Base-by-base conservation (phyloP, 306 rosid genomes). In the Prunus fruticosa region DNA sequence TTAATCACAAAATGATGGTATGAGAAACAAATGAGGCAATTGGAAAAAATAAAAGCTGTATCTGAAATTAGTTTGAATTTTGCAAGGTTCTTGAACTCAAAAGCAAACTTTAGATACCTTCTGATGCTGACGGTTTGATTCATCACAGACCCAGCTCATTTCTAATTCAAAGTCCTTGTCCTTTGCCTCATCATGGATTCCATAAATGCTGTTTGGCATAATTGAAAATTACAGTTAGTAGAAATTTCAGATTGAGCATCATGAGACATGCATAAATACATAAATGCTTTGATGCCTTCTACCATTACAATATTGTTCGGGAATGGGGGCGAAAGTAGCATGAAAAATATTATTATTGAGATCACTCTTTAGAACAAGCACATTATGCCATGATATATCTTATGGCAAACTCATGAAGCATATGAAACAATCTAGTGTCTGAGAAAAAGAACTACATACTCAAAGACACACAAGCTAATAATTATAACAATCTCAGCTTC, bases 71-170 rank as follows among this genome's bases (percentile, higher is more conserved):
- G 2, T 62, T 16, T 4, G 3, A 72, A 38, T 53, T 5, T 34
- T 11, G 51, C 18, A 22, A 7, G 20, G 45, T 45, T 25, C 41
- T 41, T 30, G 3, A 30, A 13, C n/a, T 23, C 12, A 18, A 23
- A 45, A 27, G 28, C 19, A 65, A 38, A 52, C 9, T 18, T 49
- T 12, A 20, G 57, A 63, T 87, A 91, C 98, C 98, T 95, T 95
- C 85, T 81, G 87, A 78, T 95, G 98, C 64, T 76, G 97, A 53
- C 93, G 98, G 67, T 90, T 92, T 69, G 98, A 95, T 84, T 95
- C 97, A 28, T 95, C 97, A 73, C 98, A 95, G 74, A 95, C 94
- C 98, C 98, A 95, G 85, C 97, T 95, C 93, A 95, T 80, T 79
- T 95, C 98, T 68, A 95, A 86, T 67, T 95, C 98, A 49, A 95